Evolutionary conservation across 2,329 filamentous ascomycete species (phyloP).

Genomic region (Sporothrix inflata): DNA sequence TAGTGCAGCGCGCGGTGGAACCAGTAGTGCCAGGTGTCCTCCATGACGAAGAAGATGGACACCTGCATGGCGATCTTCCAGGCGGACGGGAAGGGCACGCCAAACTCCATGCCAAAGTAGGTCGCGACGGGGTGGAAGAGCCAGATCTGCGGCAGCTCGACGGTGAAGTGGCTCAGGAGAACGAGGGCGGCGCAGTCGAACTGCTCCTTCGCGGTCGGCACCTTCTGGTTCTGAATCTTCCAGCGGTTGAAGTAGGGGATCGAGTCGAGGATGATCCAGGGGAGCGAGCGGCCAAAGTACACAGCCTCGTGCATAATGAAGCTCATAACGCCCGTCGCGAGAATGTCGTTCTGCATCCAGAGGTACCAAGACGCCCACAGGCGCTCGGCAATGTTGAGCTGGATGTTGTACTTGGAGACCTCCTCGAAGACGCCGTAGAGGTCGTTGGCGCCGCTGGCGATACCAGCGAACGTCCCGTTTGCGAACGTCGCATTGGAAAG

Average conservation of each 20-base stretch:
- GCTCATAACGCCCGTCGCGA: slow-evolving; percentile 97
- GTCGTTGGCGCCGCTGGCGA: slow-evolving; percentile 45
- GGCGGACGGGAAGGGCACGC: slow-evolving; percentile 83
- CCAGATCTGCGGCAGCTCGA: slow-evolving; percentile 98
- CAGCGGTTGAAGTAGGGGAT: slow-evolving; percentile 88
- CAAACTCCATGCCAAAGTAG: slow-evolving; percentile 84
- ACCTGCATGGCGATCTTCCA: slow-evolving; percentile 92
- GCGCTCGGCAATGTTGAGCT: slow-evolving; percentile 83
- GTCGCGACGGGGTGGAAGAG: slow-evolving; percentile 97
- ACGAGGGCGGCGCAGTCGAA: slow-evolving; percentile 93
- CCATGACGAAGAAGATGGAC: slow-evolving; percentile 88
- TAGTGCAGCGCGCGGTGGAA: slow-evolving; percentile 91
- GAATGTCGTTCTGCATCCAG: slow-evolving; percentile 96
- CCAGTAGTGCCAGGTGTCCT: slow-evolving; percentile 99
- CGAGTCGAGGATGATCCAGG: slow-evolving; percentile 89
- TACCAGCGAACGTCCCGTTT: slow-evolving; percentile 30
- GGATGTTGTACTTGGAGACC: slow-evolving; percentile 74
- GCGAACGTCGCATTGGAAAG: slow-evolving; percentile 29
- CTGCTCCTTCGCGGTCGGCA: slow-evolving; percentile 90
- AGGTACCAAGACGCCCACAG: slow-evolving; percentile 97
- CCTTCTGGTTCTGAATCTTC: slow-evolving; percentile 91
- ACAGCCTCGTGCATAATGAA: slow-evolving; percentile 92
- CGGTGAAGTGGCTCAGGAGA: slow-evolving; percentile 93
- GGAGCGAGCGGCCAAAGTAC: slow-evolving; percentile 90
- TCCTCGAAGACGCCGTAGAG: slow-evolving; percentile 65